Evolutionary conservation across 768 basidiomycete species (phyloP).

Genomic region (Russula sp.): DNA sequence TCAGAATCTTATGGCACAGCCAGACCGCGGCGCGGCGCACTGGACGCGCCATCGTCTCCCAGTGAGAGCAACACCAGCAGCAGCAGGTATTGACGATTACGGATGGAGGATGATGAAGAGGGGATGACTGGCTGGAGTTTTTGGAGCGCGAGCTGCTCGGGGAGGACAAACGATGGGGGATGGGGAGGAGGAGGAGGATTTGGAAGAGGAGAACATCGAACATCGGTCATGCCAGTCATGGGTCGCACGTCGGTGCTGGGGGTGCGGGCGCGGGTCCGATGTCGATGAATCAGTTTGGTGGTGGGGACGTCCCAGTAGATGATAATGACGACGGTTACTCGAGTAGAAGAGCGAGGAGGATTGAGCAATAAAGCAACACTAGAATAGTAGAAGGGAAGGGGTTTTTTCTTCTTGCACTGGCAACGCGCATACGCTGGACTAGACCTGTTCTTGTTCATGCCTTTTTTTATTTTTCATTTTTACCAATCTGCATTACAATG

Average conservation of each 20-base stretch:
- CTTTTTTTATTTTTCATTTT: no score
- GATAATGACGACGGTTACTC: constrained; percentile 46
- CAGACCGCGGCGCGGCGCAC: background rate
- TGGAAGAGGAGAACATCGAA: constrained; percentile 34
- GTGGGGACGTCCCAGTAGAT: constrained; percentile 27
- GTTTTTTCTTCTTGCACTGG: no score
- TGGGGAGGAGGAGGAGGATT: constrained; percentile 40
- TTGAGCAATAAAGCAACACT: background rate
- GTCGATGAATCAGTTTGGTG: constrained; percentile 44
- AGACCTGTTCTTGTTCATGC: no score
- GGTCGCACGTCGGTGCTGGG: constrained; percentile 9
- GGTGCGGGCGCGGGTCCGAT: constrained; percentile 32
- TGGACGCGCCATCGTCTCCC: background rate
- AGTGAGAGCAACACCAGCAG: constrained; percentile 13
- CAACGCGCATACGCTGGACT: no score
- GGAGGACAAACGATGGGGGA: constrained; percentile 14
- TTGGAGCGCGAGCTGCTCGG: constrained; percentile 17
- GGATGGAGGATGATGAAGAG: constrained; percentile 29
- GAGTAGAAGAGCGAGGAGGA: constrained; percentile 42
- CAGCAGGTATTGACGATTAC: constrained; percentile 29
- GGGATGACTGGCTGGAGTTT: constrained; percentile 30
- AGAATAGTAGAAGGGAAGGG: no score
- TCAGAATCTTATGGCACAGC: constrained; percentile 24
- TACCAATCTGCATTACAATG: no score
- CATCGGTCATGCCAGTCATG: no score